These are phyloP conservation scores for Adansonia gregorii DNA, from an alignment of 441 rosid species.

Conservation along the genomic window DNA sequence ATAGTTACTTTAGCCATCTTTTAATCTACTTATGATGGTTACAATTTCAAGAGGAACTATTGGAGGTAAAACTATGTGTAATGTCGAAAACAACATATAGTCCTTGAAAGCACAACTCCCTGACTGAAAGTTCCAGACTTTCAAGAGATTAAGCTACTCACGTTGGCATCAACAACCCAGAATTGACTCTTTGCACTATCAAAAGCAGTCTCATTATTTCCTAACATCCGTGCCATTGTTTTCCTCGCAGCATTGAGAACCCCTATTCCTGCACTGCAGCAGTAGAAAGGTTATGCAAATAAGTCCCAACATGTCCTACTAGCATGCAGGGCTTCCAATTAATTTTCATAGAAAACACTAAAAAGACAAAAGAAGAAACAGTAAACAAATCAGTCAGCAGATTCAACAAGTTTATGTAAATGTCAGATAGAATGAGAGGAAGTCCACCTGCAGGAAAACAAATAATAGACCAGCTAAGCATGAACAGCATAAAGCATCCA, in stretches of 20 bases:
- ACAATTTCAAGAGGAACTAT: constrained; percentile 6
- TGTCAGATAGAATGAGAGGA: background rate
- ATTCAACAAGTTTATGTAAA: background rate
- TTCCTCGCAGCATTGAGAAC: constrained; percentile 97
- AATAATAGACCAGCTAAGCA: constrained; percentile 15
- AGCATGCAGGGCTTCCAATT: constrained; percentile 2
- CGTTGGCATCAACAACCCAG: constrained; percentile 99
- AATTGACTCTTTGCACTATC: constrained; percentile 94
- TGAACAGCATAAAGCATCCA: constrained; percentile 14
- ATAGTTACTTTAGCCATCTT: constrained; percentile 14
- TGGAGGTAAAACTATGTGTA: background rate
- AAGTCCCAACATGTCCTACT: constrained; percentile 24
- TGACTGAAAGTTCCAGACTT: constrained; percentile 18
- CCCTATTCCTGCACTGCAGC: constrained; percentile 94
- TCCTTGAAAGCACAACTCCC: background rate
- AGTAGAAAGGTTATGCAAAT: constrained; percentile 34
- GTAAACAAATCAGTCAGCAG: background rate
- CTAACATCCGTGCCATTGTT: constrained; percentile 99
- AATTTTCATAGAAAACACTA: background rate
- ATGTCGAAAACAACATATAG: constrained; percentile 13
- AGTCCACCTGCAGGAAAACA: constrained; percentile 9
- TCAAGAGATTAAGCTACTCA: constrained; percentile 31
- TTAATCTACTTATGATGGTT: background rate
- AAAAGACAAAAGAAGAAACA: background rate
- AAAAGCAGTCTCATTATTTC: constrained; percentile 84